Evolutionary conservation across 2,329 filamentous ascomycete genomes (phyloP), one percentile per base, ranked within the genome.

Genomic region (Penicillium occitanis): DNA sequence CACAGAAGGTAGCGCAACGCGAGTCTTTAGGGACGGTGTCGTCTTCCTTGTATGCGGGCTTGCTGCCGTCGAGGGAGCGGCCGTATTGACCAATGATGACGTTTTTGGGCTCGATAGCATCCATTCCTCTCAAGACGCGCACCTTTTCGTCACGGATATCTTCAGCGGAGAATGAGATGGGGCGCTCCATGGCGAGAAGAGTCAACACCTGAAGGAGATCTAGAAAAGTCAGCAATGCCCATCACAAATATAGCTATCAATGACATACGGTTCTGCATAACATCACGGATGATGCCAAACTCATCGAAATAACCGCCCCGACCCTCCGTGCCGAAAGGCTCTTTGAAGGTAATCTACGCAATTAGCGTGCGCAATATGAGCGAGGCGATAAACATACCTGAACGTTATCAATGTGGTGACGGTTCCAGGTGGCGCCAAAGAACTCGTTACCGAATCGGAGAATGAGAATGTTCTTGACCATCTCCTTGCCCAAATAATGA

Each of bases 401-500:
- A 60, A 99, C 91, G 75, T 97, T 99, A 83, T 98, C 95, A 83
- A 99, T 99, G 85, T 98, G 94, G 80, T 97, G 93, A 72, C 95
- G 89, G 85, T 98, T 99, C 95, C 95, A 99, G 67, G 94, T 99
- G 51, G 95, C 94, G 71, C 93, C 93, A 73, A 99, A 91, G 86
- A 99, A 99, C 72, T 96, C 93, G 84, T 99, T 99, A 73, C 95
- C 96, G 78, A 99, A 99, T 77, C 96, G 88, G 71, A 99, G 87
- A 73, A 99, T 97, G 71, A 99, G 86, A 72, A 99, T 96, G 83
- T 99, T 99, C 89, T 99, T 99, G 75, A 99, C 95, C 95, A 99
- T 99, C 83, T 99, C 95, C 86, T 99, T 99, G 75, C 96, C 96
- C 58, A 99, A 88, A 81, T 99, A 99, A 84, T 99, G 95, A 80